phyloP scores from a whole-genome alignment of 1,284 basidiomycete genomes.

The Fomitopsis schrenkii region DNA sequence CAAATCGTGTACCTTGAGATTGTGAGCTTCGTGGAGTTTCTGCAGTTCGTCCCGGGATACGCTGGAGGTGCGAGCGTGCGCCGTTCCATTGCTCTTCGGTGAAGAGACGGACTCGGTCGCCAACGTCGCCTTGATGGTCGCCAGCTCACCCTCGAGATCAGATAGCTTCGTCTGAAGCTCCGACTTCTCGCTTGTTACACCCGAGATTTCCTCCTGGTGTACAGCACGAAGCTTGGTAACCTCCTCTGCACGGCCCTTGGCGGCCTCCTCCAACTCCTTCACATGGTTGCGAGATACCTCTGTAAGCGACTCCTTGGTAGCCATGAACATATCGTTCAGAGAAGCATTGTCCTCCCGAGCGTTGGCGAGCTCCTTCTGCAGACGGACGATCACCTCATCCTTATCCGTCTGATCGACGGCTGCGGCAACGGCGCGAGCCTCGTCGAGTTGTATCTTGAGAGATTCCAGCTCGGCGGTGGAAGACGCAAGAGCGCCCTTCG shows the following conservation, averaged over 20 bases:
- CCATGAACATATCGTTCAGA: slow-evolving; percentile 52
- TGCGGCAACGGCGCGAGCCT: slow-evolving; percentile 41
- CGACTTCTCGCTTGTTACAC: slow-evolving; percentile 52
- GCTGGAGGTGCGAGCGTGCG: slow-evolving; percentile 40
- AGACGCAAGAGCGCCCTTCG: slow-evolving; percentile 54
- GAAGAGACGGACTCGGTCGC: slow-evolving; percentile 40
- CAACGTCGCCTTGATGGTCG: slow-evolving; percentile 54
- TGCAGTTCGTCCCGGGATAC: slow-evolving; percentile 73
- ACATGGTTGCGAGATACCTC: slow-evolving; percentile 67
- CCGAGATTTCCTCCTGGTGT: slow-evolving; percentile 56
- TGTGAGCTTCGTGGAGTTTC: slow-evolving; percentile 75
- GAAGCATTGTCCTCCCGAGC: slow-evolving; percentile 61
- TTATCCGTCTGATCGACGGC: slow-evolving; percentile 44
- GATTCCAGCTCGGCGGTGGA: slow-evolving; percentile 50
- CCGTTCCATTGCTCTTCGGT: slow-evolving; percentile 53
- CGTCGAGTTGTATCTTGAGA: slow-evolving; percentile 60
- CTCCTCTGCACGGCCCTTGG: slow-evolving; percentile 64
- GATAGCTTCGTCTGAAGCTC: slow-evolving; percentile 57
- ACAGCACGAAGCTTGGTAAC: slow-evolving; percentile 52
- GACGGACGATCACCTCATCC: slow-evolving; percentile 48
- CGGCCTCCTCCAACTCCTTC: slow-evolving; percentile 68
- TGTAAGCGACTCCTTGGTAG: slow-evolving; percentile 65
- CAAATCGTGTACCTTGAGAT: slow-evolving; percentile 74
- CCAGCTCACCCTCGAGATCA: slow-evolving; percentile 72
- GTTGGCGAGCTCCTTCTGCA: slow-evolving; percentile 55